A percentile compares a stretch with the other conserved stretches of the same genome.
These are phyloP conservation scores for Botrytis hyacinthi DNA, from an alignment of 2,329 filamentous ascomycete genomes.

Conservation along the genomic window DNA sequence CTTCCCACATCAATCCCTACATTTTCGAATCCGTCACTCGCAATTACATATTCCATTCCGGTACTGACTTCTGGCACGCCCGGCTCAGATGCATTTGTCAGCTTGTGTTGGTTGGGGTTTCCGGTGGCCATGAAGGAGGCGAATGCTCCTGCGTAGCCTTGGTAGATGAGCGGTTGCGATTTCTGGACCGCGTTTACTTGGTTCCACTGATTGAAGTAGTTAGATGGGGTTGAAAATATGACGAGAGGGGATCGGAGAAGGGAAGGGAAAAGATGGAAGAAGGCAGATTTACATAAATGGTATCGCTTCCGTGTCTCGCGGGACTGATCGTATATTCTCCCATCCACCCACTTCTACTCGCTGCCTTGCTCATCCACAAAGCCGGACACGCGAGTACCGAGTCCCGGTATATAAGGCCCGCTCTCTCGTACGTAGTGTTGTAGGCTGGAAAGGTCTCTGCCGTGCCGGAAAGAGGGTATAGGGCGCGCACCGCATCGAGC, in stretches of 20 bases:
- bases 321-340: conserved; percentile 60
- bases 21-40: conserved; percentile 40
- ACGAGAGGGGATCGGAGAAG: not conserved
- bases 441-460: conserved; percentile 47
- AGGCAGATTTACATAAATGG: conserved; percentile 46
- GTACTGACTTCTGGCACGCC: conserved; percentile 45
- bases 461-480: conserved; percentile 50
- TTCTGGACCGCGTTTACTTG: conserved; percentile 52
- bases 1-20: conserved; percentile 37
- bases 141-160: conserved; percentile 57
- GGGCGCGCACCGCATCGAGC: conserved; percentile 41
- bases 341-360: conserved; percentile 49
- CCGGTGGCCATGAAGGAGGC: conserved; percentile 60
- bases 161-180: conserved; percentile 52
- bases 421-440: conserved; percentile 51
- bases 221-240: not conserved
- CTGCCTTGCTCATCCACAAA: conserved; percentile 51
- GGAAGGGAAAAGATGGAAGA: not conserved
- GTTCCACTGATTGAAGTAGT: conserved; percentile 50
- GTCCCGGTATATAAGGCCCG: conserved; percentile 58
- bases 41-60: conserved; percentile 52
- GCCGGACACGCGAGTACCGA: conserved; percentile 58
- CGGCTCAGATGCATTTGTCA: conserved; percentile 46
- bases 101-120: conserved; percentile 56
- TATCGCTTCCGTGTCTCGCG: conserved; percentile 58